Base-by-base conservation (phyloP, 345 rosid species). In the Eucalyptus curtisii region DNA sequence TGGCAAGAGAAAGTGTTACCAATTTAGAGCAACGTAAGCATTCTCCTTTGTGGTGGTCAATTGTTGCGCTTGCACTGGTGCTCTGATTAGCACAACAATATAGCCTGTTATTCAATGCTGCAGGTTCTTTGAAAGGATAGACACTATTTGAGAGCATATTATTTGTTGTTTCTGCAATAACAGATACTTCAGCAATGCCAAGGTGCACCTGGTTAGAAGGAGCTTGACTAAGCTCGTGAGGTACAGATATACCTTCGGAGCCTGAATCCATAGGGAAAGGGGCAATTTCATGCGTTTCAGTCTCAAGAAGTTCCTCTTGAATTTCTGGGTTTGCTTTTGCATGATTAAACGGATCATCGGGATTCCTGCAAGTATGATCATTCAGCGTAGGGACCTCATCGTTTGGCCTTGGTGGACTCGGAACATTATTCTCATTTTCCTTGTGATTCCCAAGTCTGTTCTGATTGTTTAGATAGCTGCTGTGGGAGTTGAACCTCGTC, bases 401-500 rank as follows among this genome's bases (percentile, higher is more conserved):
- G 25, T 53, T 87, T 66, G 84, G 90, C 88, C 61, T 88, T 44
- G 31, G 45, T 76, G 92, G 88, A 90, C 90, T 90, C 79, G 30
- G 86, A 88, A 89, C 84, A 20, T 86, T 52, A 30, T 61, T 87
- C 66, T 86, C 90, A 76, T 92, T 92, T 53, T 88, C 95, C 87
- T 87, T 89, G 71, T 86, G 92, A 71, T 87, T 88, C 91, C 86
- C 91, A 40, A 88, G 88, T 64, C 93, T 91, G 92, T 89, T 91
- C 87, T 91, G 92, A 80, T 88, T 87, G 53, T 85, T 87, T 87
- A 86, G 90, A 89, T 93, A 88, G 88, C 89, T 88, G 53, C 45
- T 76, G 91, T 86, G 89, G 66, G 92, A 91, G 71, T 90, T 86
- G 85, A 90, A 88, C 87, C 93, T 94, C 93, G 66, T 91, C n/a